A percentile compares a stretch with the other conserved stretches of the same genome.
These are phyloP conservation scores for Spergularia azorica DNA, from an alignment of 179 eudicot species.

Conservation along the genomic window DNA sequence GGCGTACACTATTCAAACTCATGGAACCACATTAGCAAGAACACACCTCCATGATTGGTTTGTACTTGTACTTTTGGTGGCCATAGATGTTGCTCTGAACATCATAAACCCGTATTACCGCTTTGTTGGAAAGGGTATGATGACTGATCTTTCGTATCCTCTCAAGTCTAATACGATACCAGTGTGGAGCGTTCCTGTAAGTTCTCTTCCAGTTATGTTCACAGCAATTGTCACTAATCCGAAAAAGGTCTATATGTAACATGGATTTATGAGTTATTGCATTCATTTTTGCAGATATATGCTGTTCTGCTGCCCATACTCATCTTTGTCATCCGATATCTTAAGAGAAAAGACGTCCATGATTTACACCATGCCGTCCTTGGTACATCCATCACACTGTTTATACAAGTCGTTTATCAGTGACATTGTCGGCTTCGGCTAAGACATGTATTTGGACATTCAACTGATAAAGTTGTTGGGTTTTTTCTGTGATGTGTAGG, in stretches of 20 bases:
- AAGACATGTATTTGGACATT: no score
- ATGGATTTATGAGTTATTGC: background rate
- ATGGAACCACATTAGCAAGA: slow-evolving; percentile 44
- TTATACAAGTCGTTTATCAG: slow-evolving; percentile 18
- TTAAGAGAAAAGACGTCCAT: slow-evolving; percentile 37
- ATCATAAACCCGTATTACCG: slow-evolving; percentile 45
- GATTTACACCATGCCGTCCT: slow-evolving; percentile 45
- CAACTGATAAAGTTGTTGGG: no score
- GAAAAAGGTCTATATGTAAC: background rate
- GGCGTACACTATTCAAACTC: slow-evolving; percentile 38
- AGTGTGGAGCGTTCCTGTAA: slow-evolving; percentile 54
- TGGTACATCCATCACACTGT: slow-evolving; percentile 18
- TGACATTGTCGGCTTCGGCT: slow-evolving; percentile 32
- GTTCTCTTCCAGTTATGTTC: background rate
- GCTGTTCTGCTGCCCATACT: slow-evolving; percentile 49
- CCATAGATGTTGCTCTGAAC: slow-evolving; percentile 29
- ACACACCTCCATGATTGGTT: slow-evolving; percentile 53
- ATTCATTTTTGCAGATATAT: slow-evolving; percentile 36
- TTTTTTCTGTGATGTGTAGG: slow-evolving; percentile 33
- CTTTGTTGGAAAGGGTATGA: slow-evolving; percentile 51
- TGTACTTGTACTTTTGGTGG: slow-evolving; percentile 38
- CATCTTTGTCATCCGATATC: slow-evolving; percentile 33
- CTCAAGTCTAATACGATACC: slow-evolving; percentile 49
- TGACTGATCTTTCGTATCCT: slow-evolving; percentile 52
- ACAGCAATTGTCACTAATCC: slow-evolving; percentile 12